phyloP scores from a whole-genome alignment of 345 rosid species.

The Ceriops tagal region DNA sequence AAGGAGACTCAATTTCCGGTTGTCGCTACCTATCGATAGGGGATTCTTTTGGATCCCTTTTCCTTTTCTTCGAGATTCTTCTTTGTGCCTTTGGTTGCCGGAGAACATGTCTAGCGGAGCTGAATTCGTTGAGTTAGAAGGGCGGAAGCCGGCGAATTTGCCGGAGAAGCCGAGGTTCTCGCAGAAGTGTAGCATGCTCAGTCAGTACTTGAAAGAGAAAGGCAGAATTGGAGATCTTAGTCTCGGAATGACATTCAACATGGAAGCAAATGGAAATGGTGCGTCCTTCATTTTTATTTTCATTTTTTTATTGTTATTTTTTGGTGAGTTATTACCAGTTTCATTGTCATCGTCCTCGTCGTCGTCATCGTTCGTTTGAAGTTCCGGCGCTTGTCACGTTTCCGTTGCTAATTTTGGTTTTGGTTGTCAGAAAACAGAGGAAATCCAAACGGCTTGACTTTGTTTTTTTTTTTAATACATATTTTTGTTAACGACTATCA shows the following conservation, averaged over 20 bases:
- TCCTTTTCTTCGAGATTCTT: not conserved
- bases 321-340: not conserved
- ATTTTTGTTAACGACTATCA: no score
- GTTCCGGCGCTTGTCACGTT: no score
- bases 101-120: slow-evolving; percentile 53
- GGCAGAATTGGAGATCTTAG: slow-evolving; percentile 67
- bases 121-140: slow-evolving; percentile 37
- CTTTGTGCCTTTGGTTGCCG: not conserved
- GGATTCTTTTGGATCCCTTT: not conserved
- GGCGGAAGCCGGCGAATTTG: slow-evolving; percentile 24
- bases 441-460: no score
- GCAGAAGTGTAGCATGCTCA: slow-evolving; percentile 57
- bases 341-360: no score
- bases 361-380: no score
- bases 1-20: no score
- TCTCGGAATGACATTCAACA: slow-evolving; percentile 57
- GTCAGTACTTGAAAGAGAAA: slow-evolving; percentile 74
- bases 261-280: slow-evolving; percentile 37
- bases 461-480: no score
- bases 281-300: not conserved
- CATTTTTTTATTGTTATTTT: not conserved
- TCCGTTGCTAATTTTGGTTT: not conserved
- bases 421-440: not conserved
- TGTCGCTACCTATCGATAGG: no score
- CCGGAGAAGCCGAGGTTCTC: slow-evolving; percentile 55